Conservation (phyloP, 1,139 yeast species). For the Sugiyamaella novakii region DNA sequence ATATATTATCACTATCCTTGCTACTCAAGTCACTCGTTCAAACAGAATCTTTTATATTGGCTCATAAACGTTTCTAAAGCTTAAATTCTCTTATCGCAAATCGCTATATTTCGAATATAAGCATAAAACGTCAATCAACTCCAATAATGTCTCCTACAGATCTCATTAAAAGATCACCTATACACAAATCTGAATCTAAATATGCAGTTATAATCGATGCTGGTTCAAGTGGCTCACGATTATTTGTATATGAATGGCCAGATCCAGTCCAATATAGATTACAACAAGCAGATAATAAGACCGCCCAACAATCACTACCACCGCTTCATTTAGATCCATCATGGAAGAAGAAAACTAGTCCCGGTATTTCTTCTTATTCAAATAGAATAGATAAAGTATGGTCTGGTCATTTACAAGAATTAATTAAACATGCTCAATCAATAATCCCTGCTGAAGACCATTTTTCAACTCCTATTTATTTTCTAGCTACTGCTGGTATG, state of each 20-base stretch:
- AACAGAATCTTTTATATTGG: too few species aligned
- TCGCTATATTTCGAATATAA: too few species aligned
- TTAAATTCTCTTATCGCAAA: too few species aligned
- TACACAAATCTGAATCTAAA: conserved; percentile 2
- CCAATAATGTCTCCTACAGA: background rate
- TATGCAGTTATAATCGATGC: conserved; percentile 79
- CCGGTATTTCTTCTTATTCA: conserved; percentile 65
- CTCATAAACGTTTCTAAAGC: too few species aligned
- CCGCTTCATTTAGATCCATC: conserved; percentile 48
- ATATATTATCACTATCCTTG: too few species aligned
- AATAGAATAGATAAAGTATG: conserved; percentile 52
- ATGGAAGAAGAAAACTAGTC: conserved; percentile 63
- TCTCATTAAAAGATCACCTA: conserved; percentile 6
- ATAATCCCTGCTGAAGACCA: conserved; percentile 69
- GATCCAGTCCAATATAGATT: conserved; percentile 40
- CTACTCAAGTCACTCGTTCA: too few species aligned
- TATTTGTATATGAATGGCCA: conserved; percentile 70
- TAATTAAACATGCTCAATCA: conserved; percentile 57
- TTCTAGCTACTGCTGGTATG: conserved; percentile 88
- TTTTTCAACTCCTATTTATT: conserved; percentile 68
- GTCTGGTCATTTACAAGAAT: conserved; percentile 56
- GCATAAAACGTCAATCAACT: too few species aligned
- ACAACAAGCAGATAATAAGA: conserved; percentile 10
- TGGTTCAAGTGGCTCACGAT: conserved; percentile 81
- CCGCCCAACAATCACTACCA: conserved; percentile 32